A percentile compares a stretch with the other conserved stretches of the same genome.
Conservation (phyloP, 2,329 filamentous ascomycete genomes). For the Hypoxylon sp. region DNA sequence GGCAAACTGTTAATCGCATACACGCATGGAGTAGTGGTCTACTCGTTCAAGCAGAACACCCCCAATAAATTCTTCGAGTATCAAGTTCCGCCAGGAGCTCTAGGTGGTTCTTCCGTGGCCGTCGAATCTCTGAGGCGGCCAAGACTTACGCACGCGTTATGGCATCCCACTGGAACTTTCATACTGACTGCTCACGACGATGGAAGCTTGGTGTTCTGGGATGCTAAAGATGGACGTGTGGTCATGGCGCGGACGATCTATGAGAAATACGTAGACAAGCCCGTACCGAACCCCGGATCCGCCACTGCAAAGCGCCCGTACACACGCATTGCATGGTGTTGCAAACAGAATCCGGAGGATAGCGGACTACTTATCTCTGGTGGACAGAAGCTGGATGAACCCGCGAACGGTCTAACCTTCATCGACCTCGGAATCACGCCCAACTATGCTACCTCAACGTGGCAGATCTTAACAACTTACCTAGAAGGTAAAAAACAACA, state of each 20-base stretch:
- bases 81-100: conserved; percentile 79
- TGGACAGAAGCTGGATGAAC: conserved; percentile 72
- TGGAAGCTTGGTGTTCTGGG: conserved; percentile 92
- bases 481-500: conserved; percentile 79
- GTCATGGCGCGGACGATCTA: conserved; percentile 84
- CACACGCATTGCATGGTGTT: conserved; percentile 87
- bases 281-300: conserved; percentile 59
- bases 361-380: conserved; percentile 88
- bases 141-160: conserved; percentile 81
- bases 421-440: conserved; percentile 90
- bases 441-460: conserved; percentile 88
- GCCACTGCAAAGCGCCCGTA: conserved; percentile 76
- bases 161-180: conserved; percentile 95
- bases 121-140: conserved; percentile 73
- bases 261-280: conserved; percentile 76
- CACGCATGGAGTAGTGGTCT: conserved; percentile 84
- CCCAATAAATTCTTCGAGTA: conserved; percentile 84
- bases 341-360: conserved; percentile 91
- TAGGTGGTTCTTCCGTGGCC: conserved; percentile 77
- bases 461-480: conserved; percentile 82
- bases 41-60: conserved; percentile 92
- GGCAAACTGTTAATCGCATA: conserved; percentile 94
- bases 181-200: conserved; percentile 89
- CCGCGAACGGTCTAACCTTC: conserved; percentile 82
- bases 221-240: conserved; percentile 85